Evolutionary conservation across 2,329 filamentous ascomycete genomes (phyloP).

Genomic region (Venturia effusa): DNA sequence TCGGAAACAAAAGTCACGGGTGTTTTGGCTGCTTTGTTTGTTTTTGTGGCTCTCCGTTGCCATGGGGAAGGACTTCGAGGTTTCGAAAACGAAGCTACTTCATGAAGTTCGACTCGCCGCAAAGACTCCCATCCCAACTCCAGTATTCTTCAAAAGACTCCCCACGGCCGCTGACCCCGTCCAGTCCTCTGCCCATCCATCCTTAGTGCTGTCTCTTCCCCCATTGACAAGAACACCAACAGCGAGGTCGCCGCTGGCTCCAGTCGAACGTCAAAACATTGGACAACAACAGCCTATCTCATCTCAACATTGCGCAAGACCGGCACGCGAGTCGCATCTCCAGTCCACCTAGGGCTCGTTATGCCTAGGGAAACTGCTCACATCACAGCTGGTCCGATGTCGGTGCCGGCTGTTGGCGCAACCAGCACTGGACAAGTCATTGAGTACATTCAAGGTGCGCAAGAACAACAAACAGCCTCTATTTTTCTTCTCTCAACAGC

Average conservation of each 20-base stretch:
- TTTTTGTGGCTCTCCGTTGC: neutral
- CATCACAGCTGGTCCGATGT: slow-evolving; percentile 1
- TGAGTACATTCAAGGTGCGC: slow-evolving; percentile 87
- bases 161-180: neutral
- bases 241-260: neutral
- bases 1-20: neutral
- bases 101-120: neutral
- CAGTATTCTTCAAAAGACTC: slow-evolving; percentile 2
- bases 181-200: neutral
- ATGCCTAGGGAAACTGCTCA: slow-evolving; percentile 7
- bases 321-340: neutral
- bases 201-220: neutral
- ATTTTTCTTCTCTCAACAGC: neutral
- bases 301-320: neutral
- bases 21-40: neutral
- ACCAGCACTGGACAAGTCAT: slow-evolving; percentile 67
- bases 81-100: slow-evolving; percentile 1
- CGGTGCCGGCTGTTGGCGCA: slow-evolving; percentile 2
- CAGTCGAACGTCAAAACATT: neutral
- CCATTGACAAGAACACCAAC: neutral
- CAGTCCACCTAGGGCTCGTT: neutral
- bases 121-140: neutral
- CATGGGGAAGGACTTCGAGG: neutral
- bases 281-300: neutral
- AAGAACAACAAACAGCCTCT: neutral